Percentiles rank a stretch among this genome's conserved stretches.
Evolutionary conservation across 352 stramenopile genomes (phyloP).

Genomic region (Phytophthora fragariae): DNA sequence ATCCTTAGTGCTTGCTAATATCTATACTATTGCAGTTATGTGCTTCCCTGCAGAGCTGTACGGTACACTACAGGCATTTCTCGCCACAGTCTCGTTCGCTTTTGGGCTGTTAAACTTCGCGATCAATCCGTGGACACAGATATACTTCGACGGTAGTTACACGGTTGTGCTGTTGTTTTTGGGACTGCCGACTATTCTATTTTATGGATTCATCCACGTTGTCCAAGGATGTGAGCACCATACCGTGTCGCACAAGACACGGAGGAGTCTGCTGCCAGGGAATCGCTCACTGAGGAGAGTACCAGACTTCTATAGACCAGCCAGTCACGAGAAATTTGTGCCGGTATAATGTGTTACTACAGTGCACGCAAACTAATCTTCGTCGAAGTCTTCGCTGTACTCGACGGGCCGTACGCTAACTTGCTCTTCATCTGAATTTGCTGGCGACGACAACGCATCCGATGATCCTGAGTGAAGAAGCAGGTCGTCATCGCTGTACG

Average conservation of each 20-base stretch:
- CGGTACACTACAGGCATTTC: slow-evolving; percentile 80
- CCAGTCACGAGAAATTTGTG: neutral
- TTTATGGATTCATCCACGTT: slow-evolving; percentile 75
- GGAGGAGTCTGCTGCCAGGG: slow-evolving; percentile 11
- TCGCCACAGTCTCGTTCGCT: slow-evolving; percentile 71
- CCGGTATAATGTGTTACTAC: neutral
- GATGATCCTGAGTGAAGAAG: slow-evolving; percentile 29
- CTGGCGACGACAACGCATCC: slow-evolving; percentile 21
- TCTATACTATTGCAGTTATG: slow-evolving; percentile 58
- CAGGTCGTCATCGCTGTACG: slow-evolving; percentile 35
- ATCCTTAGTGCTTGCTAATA: neutral
- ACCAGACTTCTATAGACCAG: slow-evolving; percentile 53
- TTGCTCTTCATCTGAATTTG: slow-evolving; percentile 27
- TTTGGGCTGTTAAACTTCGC: slow-evolving; percentile 81
- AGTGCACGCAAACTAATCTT: slow-evolving; percentile 18
- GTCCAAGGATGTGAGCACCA: slow-evolving; percentile 73
- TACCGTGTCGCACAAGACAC: slow-evolving; percentile 47
- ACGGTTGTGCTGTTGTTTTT: slow-evolving; percentile 64
- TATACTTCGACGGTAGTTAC: slow-evolving; percentile 74
- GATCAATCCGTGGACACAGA: slow-evolving; percentile 79
- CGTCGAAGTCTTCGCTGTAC: slow-evolving; percentile 73
- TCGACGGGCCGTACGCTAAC: slow-evolving; percentile 26
- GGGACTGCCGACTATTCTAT: slow-evolving; percentile 54
- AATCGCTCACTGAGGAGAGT: slow-evolving; percentile 36
- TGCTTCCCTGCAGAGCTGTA: slow-evolving; percentile 82